Percentiles rank a stretch among this genome's conserved stretches.
These are phyloP conservation scores for Lojkania enalia DNA, from an alignment of 2,329 filamentous ascomycete genomes.

Conservation along the genomic window DNA sequence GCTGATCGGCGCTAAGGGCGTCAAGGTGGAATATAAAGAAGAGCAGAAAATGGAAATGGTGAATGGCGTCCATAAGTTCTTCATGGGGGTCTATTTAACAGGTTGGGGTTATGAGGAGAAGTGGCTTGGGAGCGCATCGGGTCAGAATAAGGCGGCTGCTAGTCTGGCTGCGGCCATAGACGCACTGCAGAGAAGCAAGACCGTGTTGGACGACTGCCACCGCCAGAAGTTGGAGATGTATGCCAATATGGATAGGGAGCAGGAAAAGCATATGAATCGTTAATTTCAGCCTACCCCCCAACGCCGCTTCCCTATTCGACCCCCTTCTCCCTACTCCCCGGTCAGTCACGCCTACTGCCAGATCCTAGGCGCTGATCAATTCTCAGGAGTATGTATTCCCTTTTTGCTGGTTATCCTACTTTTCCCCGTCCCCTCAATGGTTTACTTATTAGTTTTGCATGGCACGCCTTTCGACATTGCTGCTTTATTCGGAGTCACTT, in stretches of 20 bases:
- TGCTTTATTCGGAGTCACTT: too few species aligned
- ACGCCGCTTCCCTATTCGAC: too few species aligned
- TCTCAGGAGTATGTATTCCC: too few species aligned
- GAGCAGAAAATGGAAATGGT: constrained; percentile 56
- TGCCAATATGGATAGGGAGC: constrained; percentile 2
- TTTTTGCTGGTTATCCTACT: too few species aligned
- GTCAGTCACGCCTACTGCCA: too few species aligned
- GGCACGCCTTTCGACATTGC: too few species aligned
- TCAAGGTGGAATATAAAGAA: constrained; percentile 53
- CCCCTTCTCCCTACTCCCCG: too few species aligned
- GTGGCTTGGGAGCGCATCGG: constrained; percentile 65
- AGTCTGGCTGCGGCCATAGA: constrained; percentile 66
- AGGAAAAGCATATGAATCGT: constrained; percentile 1
- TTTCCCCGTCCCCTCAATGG: too few species aligned
- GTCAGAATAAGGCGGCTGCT: constrained; percentile 69
- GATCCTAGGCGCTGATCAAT: too few species aligned
- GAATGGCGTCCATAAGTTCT: constrained; percentile 61
- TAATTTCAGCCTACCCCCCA: too few species aligned
- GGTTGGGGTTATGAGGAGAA: constrained; percentile 69
- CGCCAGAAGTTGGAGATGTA: constrained; percentile 10
- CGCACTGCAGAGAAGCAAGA: constrained; percentile 57
- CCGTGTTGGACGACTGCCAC: constrained; percentile 1
- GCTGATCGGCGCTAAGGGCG: constrained; percentile 34
- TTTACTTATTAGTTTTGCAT: too few species aligned
- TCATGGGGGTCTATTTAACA: constrained; percentile 66